phyloP scores from a whole-genome alignment of 345 rosid genomes.

The Syzygium grande region DNA sequence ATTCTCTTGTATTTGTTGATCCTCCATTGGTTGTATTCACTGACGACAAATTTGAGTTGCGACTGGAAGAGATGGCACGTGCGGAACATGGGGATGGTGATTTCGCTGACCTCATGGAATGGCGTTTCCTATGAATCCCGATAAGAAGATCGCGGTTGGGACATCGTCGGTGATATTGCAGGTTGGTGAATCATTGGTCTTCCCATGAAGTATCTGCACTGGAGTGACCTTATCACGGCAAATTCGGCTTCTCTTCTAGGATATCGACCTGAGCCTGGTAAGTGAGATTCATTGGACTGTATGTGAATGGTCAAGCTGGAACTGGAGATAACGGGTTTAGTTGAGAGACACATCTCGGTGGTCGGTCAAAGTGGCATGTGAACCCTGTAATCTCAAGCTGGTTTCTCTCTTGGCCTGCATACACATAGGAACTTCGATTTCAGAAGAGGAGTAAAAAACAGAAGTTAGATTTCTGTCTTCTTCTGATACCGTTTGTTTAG shows the following conservation, averaged over 20 bases:
- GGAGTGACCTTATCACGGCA: not conserved
- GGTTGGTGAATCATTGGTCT: not conserved
- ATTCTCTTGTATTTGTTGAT: not conserved
- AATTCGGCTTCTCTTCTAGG: not conserved
- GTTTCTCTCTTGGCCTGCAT: not conserved
- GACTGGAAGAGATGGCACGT: not conserved
- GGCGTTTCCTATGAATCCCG: not conserved
- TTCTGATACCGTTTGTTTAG: not conserved
- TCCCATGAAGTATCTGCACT: not conserved
- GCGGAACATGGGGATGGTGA: not conserved
- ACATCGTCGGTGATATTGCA: not conserved
- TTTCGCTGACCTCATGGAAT: constrained; percentile 1
- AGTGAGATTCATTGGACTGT: not conserved
- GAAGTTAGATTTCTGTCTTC: not conserved
- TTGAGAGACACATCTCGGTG: not conserved
- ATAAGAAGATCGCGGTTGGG: not conserved
- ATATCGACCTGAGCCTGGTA: not conserved
- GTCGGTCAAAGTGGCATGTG: not conserved
- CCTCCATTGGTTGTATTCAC: not conserved
- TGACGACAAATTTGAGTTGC: not conserved
- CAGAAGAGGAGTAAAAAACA: not conserved
- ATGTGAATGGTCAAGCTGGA: not conserved
- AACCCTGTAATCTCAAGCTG: not conserved
- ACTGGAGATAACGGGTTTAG: not conserved
- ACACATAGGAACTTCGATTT: too few relatives aligned